Evolutionary conservation across 2,329 filamentous ascomycete genomes (phyloP), one percentile per base, ranked within the genome.

Genomic region (Microcera coccophila): DNA sequence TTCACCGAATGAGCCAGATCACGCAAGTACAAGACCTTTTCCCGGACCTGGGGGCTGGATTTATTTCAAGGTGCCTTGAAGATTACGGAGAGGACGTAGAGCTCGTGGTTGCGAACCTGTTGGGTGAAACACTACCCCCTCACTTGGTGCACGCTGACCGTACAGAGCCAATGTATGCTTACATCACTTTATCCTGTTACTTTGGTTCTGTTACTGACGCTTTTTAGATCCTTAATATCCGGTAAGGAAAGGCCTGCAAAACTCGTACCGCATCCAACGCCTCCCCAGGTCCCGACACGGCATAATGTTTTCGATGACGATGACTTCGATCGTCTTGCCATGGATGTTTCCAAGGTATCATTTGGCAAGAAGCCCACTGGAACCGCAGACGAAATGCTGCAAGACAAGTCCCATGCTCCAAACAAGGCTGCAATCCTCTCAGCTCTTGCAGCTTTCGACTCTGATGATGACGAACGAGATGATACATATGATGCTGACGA

Each of bases 401-500:
- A 76, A 36, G 82, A 89, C 58, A 78, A 78, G 38, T 75, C 78
- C 16, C 70, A 69, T 1, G 81, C 83, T 3, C 79, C 84, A 2
- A 82, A 83, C 56, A 95, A 94, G 68, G 87, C 89, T 1, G 85
- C 89, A 10, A 95, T 96, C 54, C 70, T 95, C 18, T 87, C 90
- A 3, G 91, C 91, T 0, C 78, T 97, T 3, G 88, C 89, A 14
- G 78, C 85, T 1, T 96, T 97, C 54, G 90, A 97, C 67, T 85
- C 84, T 0, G 91, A 97, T 56, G 93, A 97, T 53, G 93, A 98
- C 62, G 93, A 98, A 68, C 81, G 90, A 26, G 93, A 98, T 63
- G 93, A 98, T 63, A 97, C 91, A 0, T 98, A 98, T 61, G 93
- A 98, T 57, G 81, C 84, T 2, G 88, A 82, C 38, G 93, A 97